Conservation (phyloP, 805 yeast genomes). For the Cyberlindnera xishuangbannaensis region DNA sequence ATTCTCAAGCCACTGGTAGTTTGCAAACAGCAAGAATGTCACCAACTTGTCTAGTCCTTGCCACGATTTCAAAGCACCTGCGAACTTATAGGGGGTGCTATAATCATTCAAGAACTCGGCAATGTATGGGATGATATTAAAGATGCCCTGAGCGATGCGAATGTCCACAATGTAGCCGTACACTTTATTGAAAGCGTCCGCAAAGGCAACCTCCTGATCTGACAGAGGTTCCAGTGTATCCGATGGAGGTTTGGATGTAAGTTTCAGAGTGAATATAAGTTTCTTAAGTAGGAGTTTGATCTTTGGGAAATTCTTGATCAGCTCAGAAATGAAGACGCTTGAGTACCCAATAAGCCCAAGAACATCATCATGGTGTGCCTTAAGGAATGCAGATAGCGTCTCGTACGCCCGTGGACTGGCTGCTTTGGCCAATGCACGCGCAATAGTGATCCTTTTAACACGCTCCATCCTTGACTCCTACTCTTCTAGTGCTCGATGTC, state of each 20-base stretch:
- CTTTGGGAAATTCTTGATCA: conserved; percentile 16
- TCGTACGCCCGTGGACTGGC: not conserved
- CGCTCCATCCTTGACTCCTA: too few species aligned
- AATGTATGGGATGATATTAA: conserved; percentile 18
- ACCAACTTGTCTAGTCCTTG: conserved; percentile 11
- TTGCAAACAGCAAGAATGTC: conserved; percentile 11
- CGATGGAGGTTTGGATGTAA: conserved; percentile 1
- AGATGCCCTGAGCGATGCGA: conserved; percentile 16
- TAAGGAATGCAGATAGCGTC: conserved; percentile 8
- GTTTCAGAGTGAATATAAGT: conserved; percentile 10
- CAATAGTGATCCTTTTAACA: not conserved
- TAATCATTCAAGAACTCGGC: conserved; percentile 13
- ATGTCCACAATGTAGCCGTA: conserved; percentile 19
- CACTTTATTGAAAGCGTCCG: conserved; percentile 7
- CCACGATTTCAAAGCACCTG: conserved; percentile 4
- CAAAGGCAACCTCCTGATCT: conserved; percentile 5
- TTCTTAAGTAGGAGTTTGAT: conserved; percentile 9
- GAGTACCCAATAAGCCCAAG: conserved; percentile 16
- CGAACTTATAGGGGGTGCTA: conserved; percentile 11
- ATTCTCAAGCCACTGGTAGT: conserved; percentile 19
- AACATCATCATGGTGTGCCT: conserved; percentile 12
- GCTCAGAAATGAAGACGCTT: conserved; percentile 10
- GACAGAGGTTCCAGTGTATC: conserved; percentile 4
- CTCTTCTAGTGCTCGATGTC: too few species aligned
- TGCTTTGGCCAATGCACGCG: not conserved